Percentiles rank a stretch among this genome's conserved stretches.
Conservation (phyloP, 1,284 basidiomycete species). For the Golubevia sp. region DNA sequence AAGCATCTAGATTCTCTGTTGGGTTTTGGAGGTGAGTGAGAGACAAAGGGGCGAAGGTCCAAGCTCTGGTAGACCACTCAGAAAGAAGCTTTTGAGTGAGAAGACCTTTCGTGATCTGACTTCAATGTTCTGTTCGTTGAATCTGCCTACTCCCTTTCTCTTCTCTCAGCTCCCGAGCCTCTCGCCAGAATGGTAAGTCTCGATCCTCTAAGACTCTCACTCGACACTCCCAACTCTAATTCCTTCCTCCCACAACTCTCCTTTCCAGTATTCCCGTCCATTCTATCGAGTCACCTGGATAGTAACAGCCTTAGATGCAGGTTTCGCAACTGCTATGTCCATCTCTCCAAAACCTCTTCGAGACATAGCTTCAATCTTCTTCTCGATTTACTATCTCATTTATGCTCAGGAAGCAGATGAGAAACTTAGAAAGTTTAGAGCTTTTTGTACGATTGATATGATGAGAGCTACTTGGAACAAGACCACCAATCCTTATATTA, state of each 20-base stretch:
- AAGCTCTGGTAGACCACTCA: background rate
- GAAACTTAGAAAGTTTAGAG: conserved; percentile 85
- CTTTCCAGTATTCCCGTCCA: conserved; percentile 75
- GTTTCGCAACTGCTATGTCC: conserved; percentile 91
- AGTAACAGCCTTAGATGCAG: conserved; percentile 83
- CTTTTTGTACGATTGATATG: conserved; percentile 94
- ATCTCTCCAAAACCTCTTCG: conserved; percentile 90
- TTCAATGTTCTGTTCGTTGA: background rate
- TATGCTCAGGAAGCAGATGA: conserved; percentile 86
- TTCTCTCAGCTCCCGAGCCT: conserved; percentile 77
- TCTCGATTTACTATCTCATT: conserved; percentile 88
- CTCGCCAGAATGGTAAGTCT: conserved; percentile 72
- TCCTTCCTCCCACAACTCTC: background rate
- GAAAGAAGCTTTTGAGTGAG: conserved; percentile 7
- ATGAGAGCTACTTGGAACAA: conserved; percentile 95
- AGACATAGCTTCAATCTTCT: conserved; percentile 73
- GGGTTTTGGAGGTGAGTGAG: conserved; percentile 75
- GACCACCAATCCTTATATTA: conserved; percentile 86
- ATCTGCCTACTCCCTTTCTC: background rate
- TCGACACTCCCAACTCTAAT: background rate
- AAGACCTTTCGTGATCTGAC: conserved; percentile 58
- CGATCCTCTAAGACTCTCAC: background rate
- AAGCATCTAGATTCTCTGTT: conserved; percentile 85
- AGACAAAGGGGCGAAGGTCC: background rate
- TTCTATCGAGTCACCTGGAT: conserved; percentile 99